These are phyloP conservation scores for Prosopis cineraria DNA, from an alignment of 306 rosid species.

Conservation along the genomic window DNA sequence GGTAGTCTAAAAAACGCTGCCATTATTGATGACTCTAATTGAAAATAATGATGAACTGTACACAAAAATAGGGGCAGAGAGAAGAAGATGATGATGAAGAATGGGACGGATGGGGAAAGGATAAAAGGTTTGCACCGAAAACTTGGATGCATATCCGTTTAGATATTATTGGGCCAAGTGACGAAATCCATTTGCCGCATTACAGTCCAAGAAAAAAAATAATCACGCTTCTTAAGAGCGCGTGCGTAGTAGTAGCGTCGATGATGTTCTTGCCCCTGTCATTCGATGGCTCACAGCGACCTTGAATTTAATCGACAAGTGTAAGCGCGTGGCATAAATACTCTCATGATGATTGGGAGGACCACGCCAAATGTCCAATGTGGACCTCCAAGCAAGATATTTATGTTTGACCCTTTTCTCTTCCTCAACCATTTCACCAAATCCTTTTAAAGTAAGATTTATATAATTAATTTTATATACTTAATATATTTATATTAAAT, in stretches of 20 bases:
- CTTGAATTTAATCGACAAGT: not conserved
- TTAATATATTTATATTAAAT: no score
- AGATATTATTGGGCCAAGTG: slow-evolving; percentile 1
- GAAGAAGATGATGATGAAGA: not conserved
- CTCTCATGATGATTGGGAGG: not conserved
- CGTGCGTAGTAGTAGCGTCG: not conserved
- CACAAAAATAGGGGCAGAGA: no score
- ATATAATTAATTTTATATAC: no score
- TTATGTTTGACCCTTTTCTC: not conserved
- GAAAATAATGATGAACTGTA: no score
- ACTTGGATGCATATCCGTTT: not conserved
- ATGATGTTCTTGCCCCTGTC: not conserved
- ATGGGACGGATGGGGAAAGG: not conserved
- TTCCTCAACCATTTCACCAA: no score
- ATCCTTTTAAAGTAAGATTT: no score
- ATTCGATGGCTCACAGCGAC: not conserved
- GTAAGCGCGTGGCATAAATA: not conserved
- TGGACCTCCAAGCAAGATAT: not conserved
- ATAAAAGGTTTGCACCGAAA: not conserved
- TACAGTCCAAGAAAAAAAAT: not conserved
- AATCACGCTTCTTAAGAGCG: not conserved
- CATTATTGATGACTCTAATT: no score
- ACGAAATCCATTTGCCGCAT: slow-evolving; percentile 25
- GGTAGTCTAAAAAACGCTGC: no score
- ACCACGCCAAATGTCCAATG: not conserved